Conservation (phyloP, 192 early-diverging fungal genomes). For the Coemansia sp. region DNA sequence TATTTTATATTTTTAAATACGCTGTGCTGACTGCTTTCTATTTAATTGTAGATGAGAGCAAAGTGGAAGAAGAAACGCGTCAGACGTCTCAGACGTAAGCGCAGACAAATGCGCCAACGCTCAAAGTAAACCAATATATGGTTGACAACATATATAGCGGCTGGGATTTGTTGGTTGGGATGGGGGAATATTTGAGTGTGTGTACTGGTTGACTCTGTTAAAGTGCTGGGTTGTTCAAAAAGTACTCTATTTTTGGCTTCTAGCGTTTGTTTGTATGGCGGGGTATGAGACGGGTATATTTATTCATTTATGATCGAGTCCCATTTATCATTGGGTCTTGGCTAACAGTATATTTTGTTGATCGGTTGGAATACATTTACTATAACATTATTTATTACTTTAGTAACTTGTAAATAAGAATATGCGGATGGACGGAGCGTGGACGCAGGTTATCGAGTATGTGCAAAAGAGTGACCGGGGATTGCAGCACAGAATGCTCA, state of each 20-base stretch:
- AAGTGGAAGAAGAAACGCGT: conserved; percentile 78
- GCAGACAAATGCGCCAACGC: conserved; percentile 73
- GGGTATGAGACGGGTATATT: not conserved
- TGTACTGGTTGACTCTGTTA: no score
- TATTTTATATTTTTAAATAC: not conserved
- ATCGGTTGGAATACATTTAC: conserved; percentile 7
- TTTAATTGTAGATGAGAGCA: conserved; percentile 57
- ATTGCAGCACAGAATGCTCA: no score
- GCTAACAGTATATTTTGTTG: conserved; percentile 3
- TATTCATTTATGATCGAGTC: not conserved
- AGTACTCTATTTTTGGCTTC: no score
- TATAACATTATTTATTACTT: not conserved
- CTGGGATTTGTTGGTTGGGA: no score
- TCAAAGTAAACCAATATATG: conserved; percentile 53
- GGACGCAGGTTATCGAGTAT: conserved; percentile 19
- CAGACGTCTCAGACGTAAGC: conserved; percentile 70
- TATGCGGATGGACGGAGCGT: conserved; percentile 8
- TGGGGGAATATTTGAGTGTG: no score
- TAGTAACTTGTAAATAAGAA: no score
- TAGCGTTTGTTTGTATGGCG: no score
- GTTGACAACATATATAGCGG: not conserved
- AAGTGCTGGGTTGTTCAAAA: no score
- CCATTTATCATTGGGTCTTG: not conserved
- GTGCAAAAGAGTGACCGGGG: not conserved
- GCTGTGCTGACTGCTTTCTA: not conserved